Evolutionary conservation across 306 rosid genomes (phyloP).

Genomic region (Sindora glabra): DNA sequence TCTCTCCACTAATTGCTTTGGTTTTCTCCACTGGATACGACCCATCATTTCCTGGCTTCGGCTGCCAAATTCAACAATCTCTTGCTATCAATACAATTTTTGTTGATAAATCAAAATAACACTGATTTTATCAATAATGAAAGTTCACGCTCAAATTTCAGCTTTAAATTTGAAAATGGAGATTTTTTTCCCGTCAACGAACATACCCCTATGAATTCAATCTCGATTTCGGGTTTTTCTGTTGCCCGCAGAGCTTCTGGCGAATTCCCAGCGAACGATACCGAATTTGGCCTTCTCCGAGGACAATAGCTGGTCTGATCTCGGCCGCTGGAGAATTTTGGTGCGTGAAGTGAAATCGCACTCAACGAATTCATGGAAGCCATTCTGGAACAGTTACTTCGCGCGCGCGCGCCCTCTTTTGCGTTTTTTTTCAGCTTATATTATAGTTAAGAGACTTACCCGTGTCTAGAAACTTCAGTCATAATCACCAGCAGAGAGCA

Average conservation of each 20-base stretch:
- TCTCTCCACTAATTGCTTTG: slow-evolving; percentile 63
- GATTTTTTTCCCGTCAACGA: not conserved
- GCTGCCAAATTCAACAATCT: slow-evolving; percentile 30
- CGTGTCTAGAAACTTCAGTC: too few species aligned
- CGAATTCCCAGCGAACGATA: slow-evolving; percentile 24
- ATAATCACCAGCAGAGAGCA: too few species aligned
- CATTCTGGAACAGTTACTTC: slow-evolving; percentile 28
- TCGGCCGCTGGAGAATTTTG: slow-evolving; percentile 1
- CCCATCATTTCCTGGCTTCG: slow-evolving; percentile 58
- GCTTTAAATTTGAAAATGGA: not conserved
- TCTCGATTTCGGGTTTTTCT: slow-evolving; percentile 51
- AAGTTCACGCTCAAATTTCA: not conserved
- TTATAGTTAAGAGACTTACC: too few species aligned
- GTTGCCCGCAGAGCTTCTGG: slow-evolving; percentile 26
- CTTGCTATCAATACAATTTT: too few species aligned
- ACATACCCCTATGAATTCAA: slow-evolving; percentile 67
- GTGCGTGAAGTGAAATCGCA: slow-evolving; percentile 23
- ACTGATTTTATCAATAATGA: too few species aligned
- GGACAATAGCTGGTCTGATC: not conserved
- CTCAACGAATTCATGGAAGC: slow-evolving; percentile 38
- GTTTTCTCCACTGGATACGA: slow-evolving; percentile 57
- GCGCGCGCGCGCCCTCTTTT: not conserved
- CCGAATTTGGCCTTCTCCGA: slow-evolving; percentile 19
- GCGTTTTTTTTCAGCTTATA: too few species aligned
- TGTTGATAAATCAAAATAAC: too few species aligned